Conservation (phyloP, 225 moss, liverwort and hornwort species). For the Physcomitrium patens region DNA sequence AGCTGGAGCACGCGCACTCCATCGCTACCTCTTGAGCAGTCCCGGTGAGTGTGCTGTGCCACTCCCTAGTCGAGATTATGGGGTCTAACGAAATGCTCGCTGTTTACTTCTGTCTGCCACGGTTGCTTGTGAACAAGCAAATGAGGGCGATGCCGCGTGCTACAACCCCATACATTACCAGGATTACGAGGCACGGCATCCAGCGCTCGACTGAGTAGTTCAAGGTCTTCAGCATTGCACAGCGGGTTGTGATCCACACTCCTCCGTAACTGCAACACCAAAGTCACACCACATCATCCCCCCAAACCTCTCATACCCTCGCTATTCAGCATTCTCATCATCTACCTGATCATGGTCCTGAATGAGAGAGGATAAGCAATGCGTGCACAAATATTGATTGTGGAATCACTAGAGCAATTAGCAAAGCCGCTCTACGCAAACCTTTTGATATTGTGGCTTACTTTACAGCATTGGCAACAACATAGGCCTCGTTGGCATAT, state of each 20-base stretch:
- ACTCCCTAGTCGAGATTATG: too few species aligned
- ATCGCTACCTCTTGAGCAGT: too few species aligned
- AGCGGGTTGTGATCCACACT: conserved; percentile 53
- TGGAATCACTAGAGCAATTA: too few species aligned
- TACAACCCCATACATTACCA: conserved; percentile 41
- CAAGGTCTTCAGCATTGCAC: conserved; percentile 34
- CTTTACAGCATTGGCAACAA: conserved; percentile 40
- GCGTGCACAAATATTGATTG: not conserved
- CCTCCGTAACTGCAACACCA: conserved; percentile 44
- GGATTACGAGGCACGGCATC: conserved; percentile 36
- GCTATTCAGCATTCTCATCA: too few species aligned
- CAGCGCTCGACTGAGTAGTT: conserved; percentile 36
- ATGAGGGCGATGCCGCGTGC: conserved; percentile 47
- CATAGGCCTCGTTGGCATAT: conserved; percentile 55
- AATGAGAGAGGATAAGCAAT: not conserved
- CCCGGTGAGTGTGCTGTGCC: too few species aligned
- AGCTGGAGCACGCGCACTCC: too few species aligned
- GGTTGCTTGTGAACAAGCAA: conserved; percentile 54
- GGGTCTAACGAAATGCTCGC: not conserved
- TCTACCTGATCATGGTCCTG: not conserved
- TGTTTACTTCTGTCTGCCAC: conserved; percentile 46
- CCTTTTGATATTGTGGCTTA: conserved; percentile 8
- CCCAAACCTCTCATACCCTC: not conserved
- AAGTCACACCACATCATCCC: conserved; percentile 10
- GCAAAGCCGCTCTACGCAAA: too few species aligned